Percentiles rank a stretch among this genome's conserved stretches.
Evolutionary conservation across 2,329 filamentous ascomycete species (phyloP).

Genomic region (Penicillium frequentans): DNA sequence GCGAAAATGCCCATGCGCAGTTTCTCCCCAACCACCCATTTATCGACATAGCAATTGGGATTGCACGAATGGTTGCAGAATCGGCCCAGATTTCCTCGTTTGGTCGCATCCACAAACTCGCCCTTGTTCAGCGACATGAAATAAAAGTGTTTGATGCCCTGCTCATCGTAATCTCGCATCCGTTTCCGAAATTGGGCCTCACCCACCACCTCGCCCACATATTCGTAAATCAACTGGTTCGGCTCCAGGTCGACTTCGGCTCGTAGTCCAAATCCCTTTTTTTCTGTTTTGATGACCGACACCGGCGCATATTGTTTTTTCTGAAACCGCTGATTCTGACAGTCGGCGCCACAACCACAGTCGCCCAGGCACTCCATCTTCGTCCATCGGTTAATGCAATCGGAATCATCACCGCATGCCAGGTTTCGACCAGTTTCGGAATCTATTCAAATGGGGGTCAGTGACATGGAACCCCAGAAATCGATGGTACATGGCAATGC

Average conservation of each 20-base stretch:
- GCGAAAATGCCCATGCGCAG: slow-evolving; percentile 99
- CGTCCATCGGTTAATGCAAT: slow-evolving; percentile 97
- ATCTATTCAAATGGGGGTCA: slow-evolving; percentile 41
- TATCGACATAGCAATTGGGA: slow-evolving; percentile 98
- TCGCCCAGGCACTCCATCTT: slow-evolving; percentile 94
- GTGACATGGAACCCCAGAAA: not conserved
- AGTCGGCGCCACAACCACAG: slow-evolving; percentile 82
- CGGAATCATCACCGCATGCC: slow-evolving; percentile 92
- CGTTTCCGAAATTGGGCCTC: slow-evolving; percentile 84
- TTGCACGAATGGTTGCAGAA: slow-evolving; percentile 99
- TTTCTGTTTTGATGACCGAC: slow-evolving; percentile 94
- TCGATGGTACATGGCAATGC: not conserved
- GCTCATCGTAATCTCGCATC: slow-evolving; percentile 89
- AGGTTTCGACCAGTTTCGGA: slow-evolving; percentile 60
- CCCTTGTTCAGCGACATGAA: slow-evolving; percentile 98
- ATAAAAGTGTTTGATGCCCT: slow-evolving; percentile 99
- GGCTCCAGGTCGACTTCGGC: slow-evolving; percentile 73
- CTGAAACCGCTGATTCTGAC: slow-evolving; percentile 94
- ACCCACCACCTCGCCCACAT: slow-evolving; percentile 97
- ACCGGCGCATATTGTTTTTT: slow-evolving; percentile 86
- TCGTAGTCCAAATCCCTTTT: slow-evolving; percentile 93
- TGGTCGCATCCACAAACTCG: slow-evolving; percentile 97
- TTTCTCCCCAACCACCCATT: slow-evolving; percentile 98
- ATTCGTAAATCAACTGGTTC: slow-evolving; percentile 95
- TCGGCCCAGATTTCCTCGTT: slow-evolving; percentile 90